A percentile compares a stretch with the other conserved stretches of the same genome.
Conservation (phyloP, 805 yeast species). For the Hermanozyma aechmeae region DNA sequence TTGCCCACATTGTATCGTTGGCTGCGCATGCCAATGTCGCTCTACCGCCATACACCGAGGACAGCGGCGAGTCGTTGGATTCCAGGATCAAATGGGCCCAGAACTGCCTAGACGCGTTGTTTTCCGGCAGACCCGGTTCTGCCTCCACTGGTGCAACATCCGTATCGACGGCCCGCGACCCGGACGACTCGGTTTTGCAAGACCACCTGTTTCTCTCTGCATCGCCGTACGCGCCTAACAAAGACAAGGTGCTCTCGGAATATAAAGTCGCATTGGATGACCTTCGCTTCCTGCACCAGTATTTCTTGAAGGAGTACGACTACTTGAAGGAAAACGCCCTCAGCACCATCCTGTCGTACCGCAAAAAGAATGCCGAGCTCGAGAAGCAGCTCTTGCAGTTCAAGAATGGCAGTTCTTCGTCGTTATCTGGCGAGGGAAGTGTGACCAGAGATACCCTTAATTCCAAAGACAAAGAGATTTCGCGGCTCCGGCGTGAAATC, state of each 20-base stretch:
- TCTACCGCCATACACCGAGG: conserved; percentile 19
- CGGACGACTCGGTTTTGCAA: conserved; percentile 14
- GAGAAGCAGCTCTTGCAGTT: conserved; percentile 39
- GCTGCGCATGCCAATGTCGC: conserved; percentile 34
- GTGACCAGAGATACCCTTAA: conserved; percentile 5
- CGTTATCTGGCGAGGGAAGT: neutral
- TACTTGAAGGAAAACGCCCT: conserved; percentile 51
- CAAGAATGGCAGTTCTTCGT: neutral
- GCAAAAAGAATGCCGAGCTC: conserved; percentile 39
- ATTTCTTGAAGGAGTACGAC: conserved; percentile 58
- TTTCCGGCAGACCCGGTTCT: conserved; percentile 4
- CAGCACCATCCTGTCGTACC: conserved; percentile 43
- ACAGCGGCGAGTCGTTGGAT: conserved; percentile 11
- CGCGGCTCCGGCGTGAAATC: conserved; percentile 36
- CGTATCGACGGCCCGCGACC: conserved; percentile 3
- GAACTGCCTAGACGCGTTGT: conserved; percentile 29
- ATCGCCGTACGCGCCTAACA: conserved; percentile 12
- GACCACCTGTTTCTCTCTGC: conserved; percentile 21
- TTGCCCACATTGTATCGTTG: conserved; percentile 37
- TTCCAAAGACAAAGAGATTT: conserved; percentile 30
- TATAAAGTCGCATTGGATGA: conserved; percentile 57
- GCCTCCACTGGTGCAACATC: neutral
- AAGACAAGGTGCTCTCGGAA: conserved; percentile 18
- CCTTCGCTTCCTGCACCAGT: conserved; percentile 62
- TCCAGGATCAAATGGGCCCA: conserved; percentile 27